phyloP scores from a whole-genome alignment of 2,329 filamentous ascomycete genomes.

The Geoglossum cookeanum region DNA sequence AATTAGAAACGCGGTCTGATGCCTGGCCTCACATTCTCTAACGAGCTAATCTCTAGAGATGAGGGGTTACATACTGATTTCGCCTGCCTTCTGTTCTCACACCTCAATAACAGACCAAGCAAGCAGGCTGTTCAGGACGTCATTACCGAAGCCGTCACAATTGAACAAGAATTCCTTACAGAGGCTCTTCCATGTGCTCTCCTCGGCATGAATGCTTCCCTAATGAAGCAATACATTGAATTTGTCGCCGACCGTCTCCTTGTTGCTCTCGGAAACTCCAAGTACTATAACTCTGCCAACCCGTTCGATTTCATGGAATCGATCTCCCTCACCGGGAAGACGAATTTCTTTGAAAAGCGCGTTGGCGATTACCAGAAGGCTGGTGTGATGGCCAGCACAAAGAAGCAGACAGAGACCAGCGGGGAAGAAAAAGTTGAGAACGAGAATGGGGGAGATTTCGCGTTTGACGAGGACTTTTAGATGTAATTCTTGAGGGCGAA shows the following conservation, averaged over 20 bases:
- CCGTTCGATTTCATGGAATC: slow-evolving; percentile 99
- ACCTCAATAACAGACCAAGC: slow-evolving; percentile 78
- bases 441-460: slow-evolving; percentile 49
- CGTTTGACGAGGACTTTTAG: slow-evolving; percentile 95
- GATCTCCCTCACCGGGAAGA: slow-evolving; percentile 96
- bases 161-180: slow-evolving; percentile 95
- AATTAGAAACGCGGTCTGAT: slow-evolving; percentile 82
- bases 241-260: slow-evolving; percentile 95
- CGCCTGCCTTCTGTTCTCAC: slow-evolving; percentile 92
- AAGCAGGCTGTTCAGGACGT: slow-evolving; percentile 67
- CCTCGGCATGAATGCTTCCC: slow-evolving; percentile 87
- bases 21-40: slow-evolving; percentile 96
- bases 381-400: slow-evolving; percentile 87
- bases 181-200: slow-evolving; percentile 85
- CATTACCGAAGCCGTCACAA: slow-evolving; percentile 81
- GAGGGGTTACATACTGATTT: slow-evolving; percentile 99
- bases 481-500: slow-evolving; percentile 12
- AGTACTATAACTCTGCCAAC: slow-evolving; percentile 82
- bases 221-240: slow-evolving; percentile 99
- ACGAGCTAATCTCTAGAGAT: slow-evolving; percentile 98
- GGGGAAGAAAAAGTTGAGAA: slow-evolving; percentile 24
- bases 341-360: slow-evolving; percentile 99
- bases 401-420: slow-evolving; percentile 41
- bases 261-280: slow-evolving; percentile 80
- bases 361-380: slow-evolving; percentile 99